These are phyloP conservation scores for Daldinia concentrica DNA, from an alignment of 495 filamentous ascomycete genomes.

Conservation along the genomic window DNA sequence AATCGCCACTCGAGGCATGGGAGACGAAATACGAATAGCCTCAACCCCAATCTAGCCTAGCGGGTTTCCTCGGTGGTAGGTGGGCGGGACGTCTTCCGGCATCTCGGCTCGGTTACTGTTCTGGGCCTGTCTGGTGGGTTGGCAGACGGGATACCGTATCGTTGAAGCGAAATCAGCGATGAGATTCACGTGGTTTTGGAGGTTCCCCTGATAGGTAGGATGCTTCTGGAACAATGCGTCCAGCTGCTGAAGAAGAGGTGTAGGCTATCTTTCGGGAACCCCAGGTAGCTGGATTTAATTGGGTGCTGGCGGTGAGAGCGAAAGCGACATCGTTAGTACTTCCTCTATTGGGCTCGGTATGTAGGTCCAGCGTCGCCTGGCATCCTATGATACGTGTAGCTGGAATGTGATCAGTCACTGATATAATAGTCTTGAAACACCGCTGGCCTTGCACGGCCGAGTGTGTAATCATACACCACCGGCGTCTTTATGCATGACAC, in stretches of 20 bases:
- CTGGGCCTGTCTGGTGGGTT: not conserved
- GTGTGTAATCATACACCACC: constrained; percentile 13
- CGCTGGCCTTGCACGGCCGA: constrained; percentile 23
- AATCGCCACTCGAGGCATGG: constrained; percentile 7
- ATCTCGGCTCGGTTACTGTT: constrained; percentile 1
- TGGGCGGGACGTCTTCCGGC: not conserved
- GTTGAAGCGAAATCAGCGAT: constrained; percentile 3
- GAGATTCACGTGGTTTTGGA: constrained; percentile 11
- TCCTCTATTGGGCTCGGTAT: constrained; percentile 18
- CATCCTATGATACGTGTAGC: constrained; percentile 21
- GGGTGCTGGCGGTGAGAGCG: constrained; percentile 1
- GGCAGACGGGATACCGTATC: not conserved
- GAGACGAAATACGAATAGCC: constrained; percentile 30
- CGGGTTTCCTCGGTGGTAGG: not conserved
- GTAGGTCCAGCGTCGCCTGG: constrained; percentile 8
- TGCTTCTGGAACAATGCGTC: not conserved
- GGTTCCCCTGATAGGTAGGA: constrained; percentile 23
- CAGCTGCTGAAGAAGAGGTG: not conserved
- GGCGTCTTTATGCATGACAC: constrained; percentile 32
- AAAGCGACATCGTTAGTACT: constrained; percentile 15
- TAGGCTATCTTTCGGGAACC: not conserved
- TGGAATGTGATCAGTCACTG: constrained; percentile 40
- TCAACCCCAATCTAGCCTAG: constrained; percentile 28
- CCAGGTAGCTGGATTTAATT: constrained; percentile 11
- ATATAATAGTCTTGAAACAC: constrained; percentile 24